phyloP scores from a whole-genome alignment of 345 rosid species.

The Salix suchowensis region DNA sequence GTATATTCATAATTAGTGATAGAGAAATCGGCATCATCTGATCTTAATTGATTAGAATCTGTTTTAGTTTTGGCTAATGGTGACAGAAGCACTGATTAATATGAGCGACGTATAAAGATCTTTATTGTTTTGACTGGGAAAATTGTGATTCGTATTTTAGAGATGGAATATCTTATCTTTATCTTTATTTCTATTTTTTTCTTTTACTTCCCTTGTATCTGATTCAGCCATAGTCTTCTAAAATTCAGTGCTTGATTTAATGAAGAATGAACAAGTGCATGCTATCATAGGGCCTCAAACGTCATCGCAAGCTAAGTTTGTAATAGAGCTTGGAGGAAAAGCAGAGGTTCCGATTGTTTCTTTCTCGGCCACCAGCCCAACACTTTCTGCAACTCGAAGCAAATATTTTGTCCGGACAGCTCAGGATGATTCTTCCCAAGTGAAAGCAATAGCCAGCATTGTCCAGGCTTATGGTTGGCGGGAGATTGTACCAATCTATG shows the following conservation, averaged over 20 bases:
- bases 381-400: conserved; percentile 6
- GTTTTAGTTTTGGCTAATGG: no score
- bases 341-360: conserved; percentile 38
- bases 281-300: conserved; percentile 40
- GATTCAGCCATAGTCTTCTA: no score
- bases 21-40: no score
- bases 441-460: conserved; percentile 17
- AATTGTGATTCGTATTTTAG: no score
- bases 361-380: conserved; percentile 29
- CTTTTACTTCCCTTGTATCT: no score
- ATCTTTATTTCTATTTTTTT: no score
- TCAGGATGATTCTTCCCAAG: conserved; percentile 28
- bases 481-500: conserved; percentile 13
- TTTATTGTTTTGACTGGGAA: no score
- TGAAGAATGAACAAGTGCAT: conserved; percentile 22
- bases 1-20: no score
- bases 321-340: conserved; percentile 25
- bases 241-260: not conserved
- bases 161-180: no score
- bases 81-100: no score
- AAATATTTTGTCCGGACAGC: conserved; percentile 28
- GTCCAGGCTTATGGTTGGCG: not conserved
- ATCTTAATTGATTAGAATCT: no score
- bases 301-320: conserved; percentile 29
- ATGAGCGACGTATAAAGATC: no score